Evolutionary conservation across 257 asterid genomes (phyloP), one percentile per base, ranked within the genome.

Genomic region (Rauvolfia tetraphylla): DNA sequence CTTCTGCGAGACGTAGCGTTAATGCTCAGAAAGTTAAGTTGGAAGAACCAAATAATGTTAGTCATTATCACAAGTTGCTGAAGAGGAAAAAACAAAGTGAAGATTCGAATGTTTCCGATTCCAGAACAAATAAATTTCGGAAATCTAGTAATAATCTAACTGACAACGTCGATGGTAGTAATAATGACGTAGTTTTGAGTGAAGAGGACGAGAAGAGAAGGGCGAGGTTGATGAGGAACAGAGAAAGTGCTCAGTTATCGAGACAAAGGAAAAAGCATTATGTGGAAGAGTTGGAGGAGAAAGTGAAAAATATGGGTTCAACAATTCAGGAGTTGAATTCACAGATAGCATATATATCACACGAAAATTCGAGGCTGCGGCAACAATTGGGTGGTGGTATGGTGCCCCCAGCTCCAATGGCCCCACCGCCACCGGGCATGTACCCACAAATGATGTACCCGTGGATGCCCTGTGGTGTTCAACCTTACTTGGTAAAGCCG

Each of bases 201-300:
- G 97, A 85, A 59, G 98, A 89, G 68, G 99, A 92, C 0, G 98
- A 92, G 86, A 95, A 87, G 83, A 89, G 83, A 84, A 90, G 81
- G 80, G 93, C 93, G 3, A 89, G 99, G 90, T 77, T 95, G 82
- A 86, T 92, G 89, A 92, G 99, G 91, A 95, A 95, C 79, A 87
- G 99, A 58, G 98, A 95, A 84, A 95, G 99, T 88, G 99, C 99
- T 56, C 99, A 92, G 49, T 83, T 95, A 61, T 95, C 99, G 4
- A 88, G 99, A 71, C 99, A 91, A 87, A 90, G 98, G 78, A 95
- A 90, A 87, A 95, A 92, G 78, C 99, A 91, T 83, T 91, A 92
- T 75, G 96, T 95, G 7, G 99, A 90, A 82, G 99, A 95, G 84
- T 87, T 95, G 82, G 99, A 95, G 84, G 98, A 95, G 76, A 95